These are phyloP conservation scores for Fonsecaea pugnacius DNA, from an alignment of 2,329 filamentous ascomycete species.

Conservation along the genomic window DNA sequence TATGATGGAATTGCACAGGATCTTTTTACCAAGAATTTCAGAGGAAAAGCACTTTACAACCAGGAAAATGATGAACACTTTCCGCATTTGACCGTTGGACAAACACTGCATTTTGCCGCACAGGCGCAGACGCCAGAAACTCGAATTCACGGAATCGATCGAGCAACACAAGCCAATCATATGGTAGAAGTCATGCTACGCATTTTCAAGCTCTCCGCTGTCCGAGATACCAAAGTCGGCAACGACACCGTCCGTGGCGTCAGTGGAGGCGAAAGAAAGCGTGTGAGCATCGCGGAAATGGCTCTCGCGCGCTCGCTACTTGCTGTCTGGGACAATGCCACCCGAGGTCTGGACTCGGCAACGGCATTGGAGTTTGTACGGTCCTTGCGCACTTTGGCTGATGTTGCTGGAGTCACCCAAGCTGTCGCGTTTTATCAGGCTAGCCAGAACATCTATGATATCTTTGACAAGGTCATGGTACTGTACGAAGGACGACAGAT, in stretches of 20 bases:
- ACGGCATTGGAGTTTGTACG: conserved; percentile 63
- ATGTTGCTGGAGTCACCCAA: conserved; percentile 55
- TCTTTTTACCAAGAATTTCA: conserved; percentile 46
- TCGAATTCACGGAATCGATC: conserved; percentile 15
- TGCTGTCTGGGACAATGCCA: conserved; percentile 59
- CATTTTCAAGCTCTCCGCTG: conserved; percentile 64
- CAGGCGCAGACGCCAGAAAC: conserved; percentile 8
- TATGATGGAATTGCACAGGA: conserved; percentile 70
- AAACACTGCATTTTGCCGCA: conserved; percentile 61
- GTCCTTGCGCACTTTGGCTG: conserved; percentile 55
- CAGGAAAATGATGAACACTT: conserved; percentile 59
- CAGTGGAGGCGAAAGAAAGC: conserved; percentile 70
- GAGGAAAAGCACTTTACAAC: conserved; percentile 62
- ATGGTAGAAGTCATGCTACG: conserved; percentile 60
- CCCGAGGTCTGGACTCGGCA: conserved; percentile 58
- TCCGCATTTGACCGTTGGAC: conserved; percentile 55
- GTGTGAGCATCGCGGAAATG: conserved; percentile 70
- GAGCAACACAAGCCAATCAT: conserved; percentile 14
- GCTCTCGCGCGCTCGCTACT: conserved; percentile 42
- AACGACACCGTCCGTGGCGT: conserved; percentile 70
- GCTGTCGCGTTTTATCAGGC: conserved; percentile 63
- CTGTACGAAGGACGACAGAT: conserved; percentile 69
- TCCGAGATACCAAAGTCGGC: conserved; percentile 68
- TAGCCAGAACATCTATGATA: conserved; percentile 57
- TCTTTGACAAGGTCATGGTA: conserved; percentile 72